Evolutionary conservation across 2,329 filamentous ascomycete species (phyloP).

Genomic region (Apiospora arundinis): DNA sequence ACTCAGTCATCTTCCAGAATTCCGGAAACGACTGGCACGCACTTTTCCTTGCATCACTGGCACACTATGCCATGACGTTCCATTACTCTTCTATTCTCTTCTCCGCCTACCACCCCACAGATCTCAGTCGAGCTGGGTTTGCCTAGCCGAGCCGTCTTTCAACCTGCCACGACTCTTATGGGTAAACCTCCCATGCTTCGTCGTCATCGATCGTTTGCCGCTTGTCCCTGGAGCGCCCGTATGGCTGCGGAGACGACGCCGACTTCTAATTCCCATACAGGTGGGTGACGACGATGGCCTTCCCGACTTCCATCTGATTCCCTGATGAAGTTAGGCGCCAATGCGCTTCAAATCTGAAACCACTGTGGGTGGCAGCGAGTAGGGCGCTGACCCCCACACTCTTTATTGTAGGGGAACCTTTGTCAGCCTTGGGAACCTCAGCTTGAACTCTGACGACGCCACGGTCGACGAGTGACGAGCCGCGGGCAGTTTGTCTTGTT

Average conservation of each 20-base stretch:
- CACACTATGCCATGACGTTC: background rate
- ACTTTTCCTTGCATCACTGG: background rate
- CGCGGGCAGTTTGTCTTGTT: background rate
- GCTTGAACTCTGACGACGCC: background rate
- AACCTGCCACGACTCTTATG: too few species aligned
- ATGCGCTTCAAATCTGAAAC: background rate
- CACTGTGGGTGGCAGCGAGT: background rate
- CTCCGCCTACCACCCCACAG: too few species aligned
- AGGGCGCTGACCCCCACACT: background rate
- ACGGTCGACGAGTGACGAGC: background rate
- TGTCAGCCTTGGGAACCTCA: too few species aligned
- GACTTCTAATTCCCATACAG: too few species aligned
- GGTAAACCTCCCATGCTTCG: too few species aligned
- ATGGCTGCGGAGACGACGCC: too few species aligned
- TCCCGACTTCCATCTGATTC: background rate
- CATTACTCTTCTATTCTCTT: background rate
- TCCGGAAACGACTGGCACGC: too few species aligned
- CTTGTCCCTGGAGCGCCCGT: too few species aligned
- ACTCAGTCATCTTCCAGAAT: background rate
- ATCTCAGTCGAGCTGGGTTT: too few species aligned
- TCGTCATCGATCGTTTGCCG: too few species aligned
- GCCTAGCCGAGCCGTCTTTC: too few species aligned
- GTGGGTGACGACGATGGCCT: too few species aligned
- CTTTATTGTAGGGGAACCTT: background rate
- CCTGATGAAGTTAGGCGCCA: background rate